Conservation (phyloP, 257 asterid species). For the Nicotiana otophora region DNA sequence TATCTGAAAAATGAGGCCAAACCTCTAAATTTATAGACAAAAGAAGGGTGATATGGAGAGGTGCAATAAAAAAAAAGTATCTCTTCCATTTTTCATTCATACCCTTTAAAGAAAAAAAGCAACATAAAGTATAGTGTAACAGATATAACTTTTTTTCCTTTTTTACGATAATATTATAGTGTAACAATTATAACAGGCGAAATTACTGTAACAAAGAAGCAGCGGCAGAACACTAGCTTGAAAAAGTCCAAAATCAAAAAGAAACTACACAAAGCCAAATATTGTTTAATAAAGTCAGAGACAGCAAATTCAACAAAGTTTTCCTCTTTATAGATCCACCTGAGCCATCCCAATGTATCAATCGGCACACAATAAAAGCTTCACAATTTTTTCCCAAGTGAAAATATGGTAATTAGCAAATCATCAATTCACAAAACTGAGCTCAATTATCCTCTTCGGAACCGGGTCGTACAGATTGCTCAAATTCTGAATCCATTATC, state of each 20-base stretch:
- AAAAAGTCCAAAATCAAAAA: not conserved
- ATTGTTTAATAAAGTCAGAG: not conserved
- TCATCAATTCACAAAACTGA: not conserved
- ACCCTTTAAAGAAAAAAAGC: too few species aligned
- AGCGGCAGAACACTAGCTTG: not conserved
- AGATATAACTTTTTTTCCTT: too few species aligned
- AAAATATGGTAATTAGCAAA: not conserved
- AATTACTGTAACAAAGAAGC: not conserved
- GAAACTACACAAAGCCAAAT: not conserved
- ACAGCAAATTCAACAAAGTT: not conserved
- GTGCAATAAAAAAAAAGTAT: too few species aligned
- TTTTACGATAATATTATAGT: too few species aligned
- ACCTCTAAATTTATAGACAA: too few species aligned
- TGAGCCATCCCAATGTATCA: not conserved
- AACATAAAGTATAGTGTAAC: too few species aligned
- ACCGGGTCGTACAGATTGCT: slow-evolving; percentile 19
- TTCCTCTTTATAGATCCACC: not conserved
- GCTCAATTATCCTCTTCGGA: slow-evolving; percentile 8
- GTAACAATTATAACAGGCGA: too few species aligned
- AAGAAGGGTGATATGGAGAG: too few species aligned
- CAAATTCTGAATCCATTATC: slow-evolving; percentile 28
- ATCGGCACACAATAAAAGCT: not conserved
- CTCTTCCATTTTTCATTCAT: too few species aligned
- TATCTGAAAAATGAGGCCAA: too few species aligned
- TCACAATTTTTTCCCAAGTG: not conserved